Percentiles rank a stretch among this genome's conserved stretches.
Conservation (phyloP, 345 rosid species). For the Euphorbia pulcherrima region DNA sequence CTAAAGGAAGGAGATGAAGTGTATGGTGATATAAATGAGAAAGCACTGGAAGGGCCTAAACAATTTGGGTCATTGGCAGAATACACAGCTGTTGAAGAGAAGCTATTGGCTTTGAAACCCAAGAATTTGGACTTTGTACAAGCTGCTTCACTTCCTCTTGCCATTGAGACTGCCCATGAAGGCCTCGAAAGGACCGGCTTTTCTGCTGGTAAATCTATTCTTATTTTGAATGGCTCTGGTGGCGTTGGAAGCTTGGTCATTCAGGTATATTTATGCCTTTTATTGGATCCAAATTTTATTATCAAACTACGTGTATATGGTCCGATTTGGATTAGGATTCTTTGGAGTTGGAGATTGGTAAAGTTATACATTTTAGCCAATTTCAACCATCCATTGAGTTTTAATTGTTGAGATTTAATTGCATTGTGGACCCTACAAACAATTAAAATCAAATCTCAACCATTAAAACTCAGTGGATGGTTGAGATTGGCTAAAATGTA, state of each 20-base stretch:
- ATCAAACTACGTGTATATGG: too few species aligned
- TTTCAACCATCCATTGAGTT: too few species aligned
- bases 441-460: too few species aligned
- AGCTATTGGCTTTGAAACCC: constrained; percentile 72
- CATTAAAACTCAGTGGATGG: too few species aligned
- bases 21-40: constrained; percentile 86
- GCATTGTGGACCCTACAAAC: too few species aligned
- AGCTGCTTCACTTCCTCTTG: constrained; percentile 91
- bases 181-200: constrained; percentile 83
- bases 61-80: constrained; percentile 85
- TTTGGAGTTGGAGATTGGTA: too few species aligned
- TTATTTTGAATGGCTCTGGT: constrained; percentile 83
- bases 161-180: constrained; percentile 78
- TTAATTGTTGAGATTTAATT: too few species aligned
- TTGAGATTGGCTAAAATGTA: too few species aligned
- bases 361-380: too few species aligned
- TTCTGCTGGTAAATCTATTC: constrained; percentile 76
- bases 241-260: constrained; percentile 95
- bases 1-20: constrained; percentile 85
- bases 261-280: constrained; percentile 72
- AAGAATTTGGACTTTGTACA: constrained; percentile 69
- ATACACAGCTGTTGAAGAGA: constrained; percentile 86
- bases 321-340: too few species aligned
- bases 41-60: constrained; percentile 84
- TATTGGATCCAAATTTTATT: too few species aligned